phyloP scores from a whole-genome alignment of 352 stramenopile species.

The Globisporangium alternatum region DNA sequence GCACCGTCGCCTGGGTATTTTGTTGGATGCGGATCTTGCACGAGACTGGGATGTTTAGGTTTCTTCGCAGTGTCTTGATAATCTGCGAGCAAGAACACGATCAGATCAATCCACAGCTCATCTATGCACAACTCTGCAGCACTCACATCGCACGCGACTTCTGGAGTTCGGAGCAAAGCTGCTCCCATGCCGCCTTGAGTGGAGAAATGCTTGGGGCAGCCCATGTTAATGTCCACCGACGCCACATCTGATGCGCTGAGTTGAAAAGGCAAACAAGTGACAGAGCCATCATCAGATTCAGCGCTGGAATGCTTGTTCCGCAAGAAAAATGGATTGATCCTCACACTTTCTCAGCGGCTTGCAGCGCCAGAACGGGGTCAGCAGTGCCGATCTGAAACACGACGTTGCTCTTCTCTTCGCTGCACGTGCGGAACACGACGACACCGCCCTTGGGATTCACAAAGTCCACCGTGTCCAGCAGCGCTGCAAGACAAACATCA shows the following conservation, averaged over 20 bases:
- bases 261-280: not conserved
- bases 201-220: slow-evolving; percentile 93
- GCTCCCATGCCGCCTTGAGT: slow-evolving; percentile 91
- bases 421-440: slow-evolving; percentile 87
- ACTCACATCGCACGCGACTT: slow-evolving; percentile 81
- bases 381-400: slow-evolving; percentile 90
- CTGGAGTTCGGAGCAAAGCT: slow-evolving; percentile 86
- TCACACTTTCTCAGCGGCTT: slow-evolving; percentile 76
- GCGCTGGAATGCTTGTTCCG: not conserved
- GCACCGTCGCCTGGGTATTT: slow-evolving; percentile 62
- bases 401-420: slow-evolving; percentile 73
- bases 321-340: slow-evolving; percentile 13
- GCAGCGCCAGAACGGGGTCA: slow-evolving; percentile 66
- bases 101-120: not conserved
- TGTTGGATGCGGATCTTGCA: slow-evolving; percentile 87
- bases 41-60: slow-evolving; percentile 82
- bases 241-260: slow-evolving; percentile 82
- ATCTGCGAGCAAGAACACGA: slow-evolving; percentile 34
- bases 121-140: not conserved
- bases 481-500: slow-evolving; percentile 24
- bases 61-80: slow-evolving; percentile 73
- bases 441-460: slow-evolving; percentile 78
- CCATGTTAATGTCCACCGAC: slow-evolving; percentile 94
- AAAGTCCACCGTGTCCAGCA: slow-evolving; percentile 89
- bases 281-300: not conserved